Percentiles rank a stretch among this genome's conserved stretches.
Conservation (phyloP, 495 filamentous ascomycete species). For the Talaromyces stipitatus region DNA sequence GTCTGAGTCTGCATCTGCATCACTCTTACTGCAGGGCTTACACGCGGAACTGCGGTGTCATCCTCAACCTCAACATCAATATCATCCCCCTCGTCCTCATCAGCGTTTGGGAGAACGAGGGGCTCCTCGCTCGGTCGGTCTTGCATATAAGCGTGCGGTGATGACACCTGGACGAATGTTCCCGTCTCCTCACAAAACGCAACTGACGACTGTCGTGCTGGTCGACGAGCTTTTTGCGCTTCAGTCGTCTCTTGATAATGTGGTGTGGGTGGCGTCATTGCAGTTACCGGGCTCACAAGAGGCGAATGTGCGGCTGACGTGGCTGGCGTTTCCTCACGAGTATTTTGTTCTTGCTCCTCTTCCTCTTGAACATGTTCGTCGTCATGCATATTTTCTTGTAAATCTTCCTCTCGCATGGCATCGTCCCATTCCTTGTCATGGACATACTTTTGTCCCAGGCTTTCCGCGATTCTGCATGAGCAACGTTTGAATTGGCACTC, state of each 20-base stretch:
- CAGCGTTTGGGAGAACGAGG: constrained; percentile 1
- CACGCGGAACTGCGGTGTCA: neutral
- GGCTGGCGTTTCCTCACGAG: neutral
- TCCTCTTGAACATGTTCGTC: neutral
- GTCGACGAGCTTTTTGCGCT: constrained; percentile 19
- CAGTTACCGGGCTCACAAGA: constrained; percentile 3
- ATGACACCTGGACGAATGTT: constrained; percentile 40
- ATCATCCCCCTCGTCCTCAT: neutral
- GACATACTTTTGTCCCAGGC: constrained; percentile 38
- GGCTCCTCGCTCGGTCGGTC: constrained; percentile 2
- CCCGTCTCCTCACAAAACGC: constrained; percentile 43
- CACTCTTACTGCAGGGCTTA: neutral
- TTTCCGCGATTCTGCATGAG: constrained; percentile 51
- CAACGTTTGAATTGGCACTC: constrained; percentile 74
- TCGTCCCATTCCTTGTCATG: constrained; percentile 31
- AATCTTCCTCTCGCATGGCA: neutral
- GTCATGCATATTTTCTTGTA: neutral
- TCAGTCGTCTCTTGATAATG: constrained; percentile 11
- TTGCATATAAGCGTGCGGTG: constrained; percentile 16
- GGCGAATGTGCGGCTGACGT: constrained; percentile 3
- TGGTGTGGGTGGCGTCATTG: constrained; percentile 7
- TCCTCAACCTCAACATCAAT: neutral
- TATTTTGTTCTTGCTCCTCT: neutral
- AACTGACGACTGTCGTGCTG: constrained; percentile 26
- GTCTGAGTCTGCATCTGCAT: neutral